Conservation (phyloP, 805 yeast species). For the Diddensiella caesifluorescens region DNA sequence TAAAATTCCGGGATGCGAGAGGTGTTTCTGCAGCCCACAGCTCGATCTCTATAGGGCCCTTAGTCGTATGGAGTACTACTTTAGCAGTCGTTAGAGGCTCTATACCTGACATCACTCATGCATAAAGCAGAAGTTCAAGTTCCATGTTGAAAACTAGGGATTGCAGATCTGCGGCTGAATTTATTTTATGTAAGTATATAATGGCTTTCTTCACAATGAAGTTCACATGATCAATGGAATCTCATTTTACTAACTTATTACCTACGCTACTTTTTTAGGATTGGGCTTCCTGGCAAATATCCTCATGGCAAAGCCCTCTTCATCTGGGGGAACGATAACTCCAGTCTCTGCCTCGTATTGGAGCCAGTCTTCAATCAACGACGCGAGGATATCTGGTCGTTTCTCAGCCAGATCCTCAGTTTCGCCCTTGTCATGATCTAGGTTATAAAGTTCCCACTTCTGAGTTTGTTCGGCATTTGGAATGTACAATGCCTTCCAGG, state of each 20-base stretch:
- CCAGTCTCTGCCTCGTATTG: constrained; percentile 38
- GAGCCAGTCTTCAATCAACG: constrained; percentile 44
- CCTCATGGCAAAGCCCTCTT: constrained; percentile 4
- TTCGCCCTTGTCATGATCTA: constrained; percentile 44
- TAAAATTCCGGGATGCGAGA: constrained; percentile 40
- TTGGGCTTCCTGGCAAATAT: constrained; percentile 4
- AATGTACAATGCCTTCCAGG: constrained; percentile 43
- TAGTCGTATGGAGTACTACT: constrained; percentile 50
- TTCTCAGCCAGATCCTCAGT: constrained; percentile 38
- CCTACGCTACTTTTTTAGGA: too few relatives aligned
- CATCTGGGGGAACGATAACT: constrained; percentile 1
- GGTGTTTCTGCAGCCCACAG: constrained; percentile 70
- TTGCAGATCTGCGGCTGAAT: too few relatives aligned
- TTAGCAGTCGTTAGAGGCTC: constrained; percentile 33
- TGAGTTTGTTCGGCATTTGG: constrained; percentile 46
- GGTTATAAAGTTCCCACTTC: constrained; percentile 39
- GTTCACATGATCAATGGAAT: too few relatives aligned
- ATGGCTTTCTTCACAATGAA: too few relatives aligned
- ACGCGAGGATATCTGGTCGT: constrained; percentile 35
- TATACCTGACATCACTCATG: constrained; percentile 11
- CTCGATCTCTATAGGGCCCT: constrained; percentile 56
- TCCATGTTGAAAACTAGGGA: too few relatives aligned
- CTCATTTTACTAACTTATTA: too few relatives aligned
- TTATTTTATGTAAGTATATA: too few relatives aligned
- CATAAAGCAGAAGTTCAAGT: too few relatives aligned